phyloP scores from a whole-genome alignment of 306 rosid species.

The Ziziphus jujuba region DNA sequence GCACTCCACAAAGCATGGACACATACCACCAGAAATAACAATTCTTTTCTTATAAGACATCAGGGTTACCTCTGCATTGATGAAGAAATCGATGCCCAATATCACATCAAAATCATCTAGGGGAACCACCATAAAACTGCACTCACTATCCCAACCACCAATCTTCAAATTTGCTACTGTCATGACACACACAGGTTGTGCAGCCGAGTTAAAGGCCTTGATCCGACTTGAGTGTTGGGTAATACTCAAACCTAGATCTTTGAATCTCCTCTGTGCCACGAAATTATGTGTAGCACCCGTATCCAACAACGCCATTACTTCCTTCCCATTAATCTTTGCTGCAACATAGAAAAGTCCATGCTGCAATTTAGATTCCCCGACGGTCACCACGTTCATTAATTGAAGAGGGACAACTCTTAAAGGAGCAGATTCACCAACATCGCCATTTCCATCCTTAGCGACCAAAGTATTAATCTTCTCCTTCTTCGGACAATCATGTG shows the following conservation, averaged over 20 bases:
- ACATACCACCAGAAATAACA: not conserved
- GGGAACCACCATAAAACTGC: too few species aligned
- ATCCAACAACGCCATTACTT: not conserved
- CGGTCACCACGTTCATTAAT: not conserved
- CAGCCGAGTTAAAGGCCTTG: not conserved
- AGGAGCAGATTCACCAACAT: too few species aligned
- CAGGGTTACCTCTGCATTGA: too few species aligned
- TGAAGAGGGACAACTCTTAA: too few species aligned
- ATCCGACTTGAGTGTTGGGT: too few species aligned
- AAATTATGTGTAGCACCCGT: slow-evolving; percentile 3
- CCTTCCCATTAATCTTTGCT: not conserved
- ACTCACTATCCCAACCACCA: too few species aligned
- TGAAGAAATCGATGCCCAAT: too few species aligned
- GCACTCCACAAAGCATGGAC: not conserved
- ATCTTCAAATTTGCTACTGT: too few species aligned
- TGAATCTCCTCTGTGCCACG: not conserved
- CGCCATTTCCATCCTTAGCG: not conserved
- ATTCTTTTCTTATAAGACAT: too few species aligned
- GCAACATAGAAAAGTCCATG: not conserved
- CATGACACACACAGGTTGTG: too few species aligned
- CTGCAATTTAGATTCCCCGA: not conserved
- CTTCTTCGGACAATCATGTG: not conserved
- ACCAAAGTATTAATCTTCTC: not conserved
- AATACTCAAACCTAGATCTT: not conserved
- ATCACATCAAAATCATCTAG: too few species aligned